phyloP scores from a whole-genome alignment of 331 rosid genomes.

The Rhamnella rubrinervis region DNA sequence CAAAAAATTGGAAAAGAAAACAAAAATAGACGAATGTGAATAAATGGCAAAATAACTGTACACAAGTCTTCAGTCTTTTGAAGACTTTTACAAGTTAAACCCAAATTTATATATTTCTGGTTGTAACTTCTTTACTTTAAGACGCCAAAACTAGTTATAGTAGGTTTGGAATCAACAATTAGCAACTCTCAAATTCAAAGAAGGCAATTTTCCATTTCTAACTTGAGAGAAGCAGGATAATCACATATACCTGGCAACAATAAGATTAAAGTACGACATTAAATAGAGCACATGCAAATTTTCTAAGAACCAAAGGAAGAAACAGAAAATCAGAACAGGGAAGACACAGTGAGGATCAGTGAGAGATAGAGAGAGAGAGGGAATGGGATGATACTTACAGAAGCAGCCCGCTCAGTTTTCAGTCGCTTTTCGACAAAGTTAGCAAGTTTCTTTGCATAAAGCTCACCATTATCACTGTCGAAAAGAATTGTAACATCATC shows the following conservation, averaged over 20 bases:
- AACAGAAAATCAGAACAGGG: background rate
- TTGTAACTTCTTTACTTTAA: too few species aligned
- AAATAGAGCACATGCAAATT: too few species aligned
- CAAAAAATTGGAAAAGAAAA: background rate
- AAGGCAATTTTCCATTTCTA: background rate
- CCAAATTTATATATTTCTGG: too few species aligned
- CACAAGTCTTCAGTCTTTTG: too few species aligned
- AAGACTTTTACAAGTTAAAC: too few species aligned
- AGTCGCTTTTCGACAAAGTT: slow-evolving; percentile 91
- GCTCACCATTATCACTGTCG: slow-evolving; percentile 78
- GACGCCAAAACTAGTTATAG: too few species aligned
- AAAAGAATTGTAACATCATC: slow-evolving; percentile 24
- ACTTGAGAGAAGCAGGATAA: too few species aligned
- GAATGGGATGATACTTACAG: slow-evolving; percentile 60
- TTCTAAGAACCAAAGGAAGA: background rate
- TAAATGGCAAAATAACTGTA: background rate
- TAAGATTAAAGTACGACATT: too few species aligned
- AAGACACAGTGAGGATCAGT: background rate
- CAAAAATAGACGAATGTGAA: background rate
- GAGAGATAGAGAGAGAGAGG: too few species aligned
- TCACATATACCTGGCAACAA: too few species aligned
- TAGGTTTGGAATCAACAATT: background rate
- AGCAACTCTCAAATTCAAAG: background rate
- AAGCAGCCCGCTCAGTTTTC: slow-evolving; percentile 96
- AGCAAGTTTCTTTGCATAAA: slow-evolving; percentile 83